Evolutionary conservation across 257 asterid genomes (phyloP), one percentile per base, ranked within the genome.

Genomic region (Salvia rosmarinus): DNA sequence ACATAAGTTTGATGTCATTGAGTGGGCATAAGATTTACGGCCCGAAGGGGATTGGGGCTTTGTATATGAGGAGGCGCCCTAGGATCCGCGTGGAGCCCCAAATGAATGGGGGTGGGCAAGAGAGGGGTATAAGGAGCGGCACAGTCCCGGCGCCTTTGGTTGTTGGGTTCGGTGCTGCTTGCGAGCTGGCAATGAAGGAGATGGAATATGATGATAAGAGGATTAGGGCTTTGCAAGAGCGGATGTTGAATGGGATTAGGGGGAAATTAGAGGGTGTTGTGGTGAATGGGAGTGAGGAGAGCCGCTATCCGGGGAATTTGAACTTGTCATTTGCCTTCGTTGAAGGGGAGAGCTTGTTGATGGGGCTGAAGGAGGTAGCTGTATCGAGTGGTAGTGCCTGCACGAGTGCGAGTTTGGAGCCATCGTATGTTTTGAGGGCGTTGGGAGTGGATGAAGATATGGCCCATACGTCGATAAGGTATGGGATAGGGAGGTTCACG

Each of bases 41-140:
- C 28, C 99, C 98, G 0, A 95, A 95, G 71, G 99, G 99, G 23
- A 66, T 95, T 71, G 99, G 98, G 25, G 98, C 94, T 40, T 69
- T 91, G 86, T 95, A 88, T 60, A 95, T 87, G 89, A 85, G 95
- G 78, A 82, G 99, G 44, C 80, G 99, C 72, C 99, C 99, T 17
- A 89, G 97, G 70, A 88, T 95, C 72, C 81, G 99, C 16, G 99
- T 95, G 40, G 98, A 91, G 83, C 86, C 99, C 9, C 99, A 91
- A 61, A 95, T 95, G 98, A 95, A 85, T 71, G 99, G 99, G 1
- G 99, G 99, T 51, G 99, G 99, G 23, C 99, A 95, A 50, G 99
- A 95, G 84, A 89, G 99, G 72, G 99, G 99, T 56, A 91, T 95
- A 34, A 83, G 99, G 80, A 95, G 99, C 54, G 99, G 99, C 58